phyloP scores from a whole-genome alignment of 345 rosid species.

The Geranium rotundifolium region DNA sequence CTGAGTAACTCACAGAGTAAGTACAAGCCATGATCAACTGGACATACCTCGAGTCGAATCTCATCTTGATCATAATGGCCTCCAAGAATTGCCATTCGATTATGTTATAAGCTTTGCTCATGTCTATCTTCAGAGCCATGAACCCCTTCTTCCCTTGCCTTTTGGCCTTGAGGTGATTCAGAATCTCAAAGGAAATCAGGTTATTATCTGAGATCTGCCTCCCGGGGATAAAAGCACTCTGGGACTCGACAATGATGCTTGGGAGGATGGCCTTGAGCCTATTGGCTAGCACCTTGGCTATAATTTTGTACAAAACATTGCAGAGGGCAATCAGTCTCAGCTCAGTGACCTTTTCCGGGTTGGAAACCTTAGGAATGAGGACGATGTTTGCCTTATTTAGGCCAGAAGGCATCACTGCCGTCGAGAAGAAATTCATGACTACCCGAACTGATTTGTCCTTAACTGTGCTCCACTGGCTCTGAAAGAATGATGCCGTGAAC shows the following conservation, averaged over 20 bases:
- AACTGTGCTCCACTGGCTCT: too few species aligned
- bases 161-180: background rate
- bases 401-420: too few species aligned
- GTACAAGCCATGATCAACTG: too few species aligned
- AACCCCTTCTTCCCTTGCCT: background rate
- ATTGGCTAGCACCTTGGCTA: background rate
- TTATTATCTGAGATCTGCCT: background rate
- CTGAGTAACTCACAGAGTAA: too few species aligned
- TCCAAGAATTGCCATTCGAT: background rate
- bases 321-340: background rate
- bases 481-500: too few species aligned
- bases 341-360: background rate
- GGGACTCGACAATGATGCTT: background rate
- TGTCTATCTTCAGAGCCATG: background rate
- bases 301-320: background rate
- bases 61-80: background rate
- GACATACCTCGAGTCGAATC: background rate
- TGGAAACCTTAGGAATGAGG: background rate
- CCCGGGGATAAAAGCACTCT: background rate
- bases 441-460: too few species aligned
- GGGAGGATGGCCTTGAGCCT: background rate
- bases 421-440: too few species aligned
- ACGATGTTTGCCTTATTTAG: background rate
- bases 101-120: background rate
- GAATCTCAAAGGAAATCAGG: background rate